Base-by-base conservation (phyloP, 768 basidiomycete genomes). In the Termitomyces sp. region DNA sequence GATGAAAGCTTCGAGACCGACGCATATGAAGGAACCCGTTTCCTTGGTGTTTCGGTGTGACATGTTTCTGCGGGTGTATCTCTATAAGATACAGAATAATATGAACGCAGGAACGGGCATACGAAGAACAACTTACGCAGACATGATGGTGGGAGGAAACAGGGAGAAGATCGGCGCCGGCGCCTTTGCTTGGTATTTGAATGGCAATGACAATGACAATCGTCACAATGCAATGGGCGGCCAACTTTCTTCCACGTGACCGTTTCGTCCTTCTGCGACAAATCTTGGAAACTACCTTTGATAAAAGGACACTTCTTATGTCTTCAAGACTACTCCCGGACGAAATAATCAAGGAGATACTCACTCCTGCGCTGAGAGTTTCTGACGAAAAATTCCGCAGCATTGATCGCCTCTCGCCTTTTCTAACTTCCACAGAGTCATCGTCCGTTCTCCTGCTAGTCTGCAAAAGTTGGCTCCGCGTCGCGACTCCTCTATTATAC, bases 1-100 rank as follows among this genome's bases (percentile, higher is more conserved):
- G 79, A 78, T 27, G 73, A 76, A 39, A 72, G 66, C 55, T 72
- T 75, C 8, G 74, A 74, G 43, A 74, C 67, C 13, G 72, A 76
- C 29, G 70, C 65, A 56, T 69, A 68, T 29, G 75, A 74, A 8
- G 71, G 67, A 6, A 69, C 68, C 6, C 76, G 75, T 53, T 76
- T 76, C 53, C 66, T 62, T 10, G 62, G 64, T 27, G 64, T 65
- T 56, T 59, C 61, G 26, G 57, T 61, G 2, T 55, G 46, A 29
- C 63, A 65, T n/a, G 39, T 26, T 34, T 34, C 54, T 39, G 42
- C 41, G 6, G 48, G 36, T 42, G 13, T 10, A 32, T 61, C 54
- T 44, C 56, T 57, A 32, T 22, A 26, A 44, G 14, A 42, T 16
- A 31, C n/a, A n/a, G 18, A 5, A 24, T 10, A 9, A 29, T 55